Base-by-base conservation (phyloP, 2,329 filamentous ascomycete species). In the Talaromyces sp. region DNA sequence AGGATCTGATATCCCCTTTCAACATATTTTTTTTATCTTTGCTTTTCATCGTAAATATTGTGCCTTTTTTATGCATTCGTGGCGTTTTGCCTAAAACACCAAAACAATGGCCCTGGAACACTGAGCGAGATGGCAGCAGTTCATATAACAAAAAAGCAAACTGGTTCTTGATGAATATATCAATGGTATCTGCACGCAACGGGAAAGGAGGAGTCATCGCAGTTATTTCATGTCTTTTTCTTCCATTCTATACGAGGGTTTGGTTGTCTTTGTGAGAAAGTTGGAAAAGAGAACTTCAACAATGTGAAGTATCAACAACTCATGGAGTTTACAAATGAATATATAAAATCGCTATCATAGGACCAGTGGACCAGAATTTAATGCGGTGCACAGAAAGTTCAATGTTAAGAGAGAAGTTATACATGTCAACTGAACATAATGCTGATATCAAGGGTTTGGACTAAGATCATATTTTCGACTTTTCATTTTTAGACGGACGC, bases 41-140 rank as follows among this genome's bases (percentile, higher is more conserved):
- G 19, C 30, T 39, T 36, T 56, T 39, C 49, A 17, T 59, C 59
- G 33, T 44, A 60, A 44, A 59, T 59, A 49, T 59, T 53, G 22
- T 22, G 44, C 30, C 28, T 30, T 9, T 17, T 30, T 25, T 28
- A 17, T 39, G 59, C 27, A n/a, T 47, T 61, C 54, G 28, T 33
- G 28, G 28, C 53, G 39, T 61, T 57, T 49, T 53, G n/a, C 9
- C 28, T 49, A 57, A 55, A 53, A 53, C 49, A 28, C 11, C 30
- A n/a, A 28, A 53, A 32, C 49, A 52, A 32, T 53, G 11, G 22
- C 3, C 25, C 49, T 52, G 6, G 10, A 52, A 5, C 49, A 51
- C 19, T 51, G 15, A 53, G 49, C 25, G 27, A 53, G 25, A 53
- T 17, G 25, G 13, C 49, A n/a, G 49, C 25, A n/a, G 10, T 30